Evolutionary conservation across 306 rosid species (phyloP).

Genomic region (Quercus variabilis): DNA sequence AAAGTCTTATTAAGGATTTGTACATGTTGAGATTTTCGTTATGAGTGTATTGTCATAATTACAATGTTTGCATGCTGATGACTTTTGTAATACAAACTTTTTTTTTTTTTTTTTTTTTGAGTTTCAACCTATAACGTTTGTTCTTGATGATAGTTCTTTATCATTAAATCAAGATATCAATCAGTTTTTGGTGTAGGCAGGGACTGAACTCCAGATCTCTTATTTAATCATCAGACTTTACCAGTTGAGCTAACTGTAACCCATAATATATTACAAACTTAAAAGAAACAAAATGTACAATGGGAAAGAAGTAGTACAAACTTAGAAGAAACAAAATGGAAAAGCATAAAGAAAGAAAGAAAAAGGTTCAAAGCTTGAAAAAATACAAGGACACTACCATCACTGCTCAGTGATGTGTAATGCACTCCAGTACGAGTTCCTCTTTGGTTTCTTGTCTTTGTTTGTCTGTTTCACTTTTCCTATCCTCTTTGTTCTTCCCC

Average conservation of each 20-base stretch:
- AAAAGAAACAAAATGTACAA: no score
- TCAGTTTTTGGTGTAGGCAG: no score
- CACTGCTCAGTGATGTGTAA: constrained; percentile 38
- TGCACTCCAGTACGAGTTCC: constrained; percentile 46
- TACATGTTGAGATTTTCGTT: neutral
- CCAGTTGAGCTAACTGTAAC: no score
- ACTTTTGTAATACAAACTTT: no score
- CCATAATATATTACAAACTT: no score
- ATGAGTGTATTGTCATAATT: no score
- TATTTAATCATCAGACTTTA: rapidly evolving
- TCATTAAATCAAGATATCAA: rapidly evolving
- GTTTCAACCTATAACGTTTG: rapidly evolving
- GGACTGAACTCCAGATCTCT: rapidly evolving
- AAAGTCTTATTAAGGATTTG: neutral
- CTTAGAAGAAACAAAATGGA: neutral
- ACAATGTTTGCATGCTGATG: no score
- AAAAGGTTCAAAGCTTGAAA: neutral
- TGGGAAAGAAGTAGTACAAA: neutral
- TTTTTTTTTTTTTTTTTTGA: no score
- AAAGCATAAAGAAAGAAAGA: neutral
- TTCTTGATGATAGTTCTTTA: no score
- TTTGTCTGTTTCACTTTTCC: constrained; percentile 14
- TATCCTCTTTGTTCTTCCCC: constrained; percentile 73
- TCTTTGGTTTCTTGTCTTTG: constrained; percentile 37
- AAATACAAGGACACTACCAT: neutral